Evolutionary conservation across 2,329 filamentous ascomycete genomes (phyloP), one percentile per base, ranked within the genome.

Genomic region (Neopestalotiopsis sp.): DNA sequence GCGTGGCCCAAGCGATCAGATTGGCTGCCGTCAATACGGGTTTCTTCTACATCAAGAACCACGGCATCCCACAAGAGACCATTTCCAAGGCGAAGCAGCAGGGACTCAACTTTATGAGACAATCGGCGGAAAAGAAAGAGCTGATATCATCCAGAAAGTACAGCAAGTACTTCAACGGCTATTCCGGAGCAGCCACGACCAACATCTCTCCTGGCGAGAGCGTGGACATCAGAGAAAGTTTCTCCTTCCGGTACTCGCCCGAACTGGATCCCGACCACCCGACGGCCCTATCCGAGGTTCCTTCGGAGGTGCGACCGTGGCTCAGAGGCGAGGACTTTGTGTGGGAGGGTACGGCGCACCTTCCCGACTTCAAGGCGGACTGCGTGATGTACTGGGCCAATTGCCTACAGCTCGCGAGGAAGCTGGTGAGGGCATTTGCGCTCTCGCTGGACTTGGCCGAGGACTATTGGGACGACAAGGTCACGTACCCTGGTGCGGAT

Each of bases 21-120:
- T 72, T 78, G 0, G 87, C 87, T 0, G 83, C 86, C 2, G 81
- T 83, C 14, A 85, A 81, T 49, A 87, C 79, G 0, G 87, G 86
- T 2, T 89, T 89, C 78, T 88, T 89, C 76, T 88, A 88, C 77
- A 80, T 88, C 69, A 80, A 79, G 69, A 85, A 86, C 68, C 86
- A 88, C 69, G 83, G 85, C 3, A 82, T 87, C 30, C 69, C 80
- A 0, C 56, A 77, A 1, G 73, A 75, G 32, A 81, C 79, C 0
- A 78, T 81, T 32, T 65, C 72, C 4, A 80, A 78, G 9, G 80
- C 79, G 40, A 76, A 75, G 38, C 68, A 73, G 61, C 77, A 77
- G 66, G 72, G 76, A 9, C 71, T 82, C 3, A 73, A 78, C 2
- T 88, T 88, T 74, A 88, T 89, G 76, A 79, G 77, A 5, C 86